Conservation (phyloP, 192 early-diverging fungal genomes). For the Coemansia sp. region DNA sequence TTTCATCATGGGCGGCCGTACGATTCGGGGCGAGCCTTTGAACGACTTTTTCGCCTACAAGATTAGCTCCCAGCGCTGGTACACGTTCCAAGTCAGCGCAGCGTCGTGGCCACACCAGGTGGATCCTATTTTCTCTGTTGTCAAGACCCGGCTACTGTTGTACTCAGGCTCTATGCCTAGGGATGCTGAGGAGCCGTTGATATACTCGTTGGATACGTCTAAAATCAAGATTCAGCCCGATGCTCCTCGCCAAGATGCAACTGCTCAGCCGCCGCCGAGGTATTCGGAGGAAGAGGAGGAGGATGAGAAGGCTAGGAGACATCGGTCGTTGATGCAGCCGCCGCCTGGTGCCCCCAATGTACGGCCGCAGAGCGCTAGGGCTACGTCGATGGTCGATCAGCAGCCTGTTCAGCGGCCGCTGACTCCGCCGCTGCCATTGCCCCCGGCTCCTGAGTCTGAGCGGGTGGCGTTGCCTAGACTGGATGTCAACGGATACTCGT, state of each 20-base stretch:
- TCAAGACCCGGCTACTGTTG: slow-evolving; percentile 49
- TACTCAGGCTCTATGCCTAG: slow-evolving; percentile 49
- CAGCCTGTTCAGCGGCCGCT: not conserved
- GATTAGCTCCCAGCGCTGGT: slow-evolving; percentile 56
- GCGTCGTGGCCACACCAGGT: slow-evolving; percentile 54
- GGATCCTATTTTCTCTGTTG: slow-evolving; percentile 53
- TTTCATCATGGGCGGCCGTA: slow-evolving; percentile 56
- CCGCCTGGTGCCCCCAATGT: slow-evolving; percentile 20
- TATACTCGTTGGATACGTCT: slow-evolving; percentile 54
- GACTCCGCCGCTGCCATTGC: not conserved
- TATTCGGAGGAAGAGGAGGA: slow-evolving; percentile 11
- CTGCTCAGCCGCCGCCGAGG: not conserved
- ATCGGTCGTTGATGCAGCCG: slow-evolving; percentile 48
- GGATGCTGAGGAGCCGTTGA: slow-evolving; percentile 17
- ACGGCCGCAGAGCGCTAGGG: slow-evolving; percentile 13
- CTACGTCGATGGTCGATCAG: slow-evolving; percentile 41
- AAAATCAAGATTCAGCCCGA: slow-evolving; percentile 60
- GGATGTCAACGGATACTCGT: slow-evolving; percentile 16
- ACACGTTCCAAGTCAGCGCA: slow-evolving; percentile 56
- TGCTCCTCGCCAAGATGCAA: slow-evolving; percentile 15
- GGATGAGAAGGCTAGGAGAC: slow-evolving; percentile 25
- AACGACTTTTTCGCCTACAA: slow-evolving; percentile 59
- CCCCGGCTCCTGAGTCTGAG: slow-evolving; percentile 8
- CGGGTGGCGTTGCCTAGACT: not conserved
- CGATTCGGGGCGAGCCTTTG: slow-evolving; percentile 34